Percentiles rank a stretch among this genome's conserved stretches.
Evolutionary conservation across 768 basidiomycete genomes (phyloP).

Genomic region (Pleurotus djamor): DNA sequence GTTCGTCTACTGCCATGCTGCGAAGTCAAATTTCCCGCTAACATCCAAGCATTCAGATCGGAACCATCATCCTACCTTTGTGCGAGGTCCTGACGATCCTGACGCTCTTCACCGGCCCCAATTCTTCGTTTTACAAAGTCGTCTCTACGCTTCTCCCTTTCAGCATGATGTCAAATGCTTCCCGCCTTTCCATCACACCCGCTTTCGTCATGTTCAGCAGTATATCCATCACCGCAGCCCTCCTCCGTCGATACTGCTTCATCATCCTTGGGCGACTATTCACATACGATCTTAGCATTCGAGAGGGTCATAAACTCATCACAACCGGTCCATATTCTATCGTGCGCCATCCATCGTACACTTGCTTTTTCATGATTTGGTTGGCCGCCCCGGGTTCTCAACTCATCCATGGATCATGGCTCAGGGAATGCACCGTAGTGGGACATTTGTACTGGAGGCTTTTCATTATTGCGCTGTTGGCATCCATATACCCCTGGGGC

Average conservation of each 20-base stretch:
- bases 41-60: no score
- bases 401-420: background rate
- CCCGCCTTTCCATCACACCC: no score
- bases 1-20: no score
- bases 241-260: constrained; percentile 22
- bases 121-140: no score
- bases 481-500: background rate
- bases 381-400: background rate
- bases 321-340: constrained; percentile 7
- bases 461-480: background rate
- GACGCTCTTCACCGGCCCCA: no score
- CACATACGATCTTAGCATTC: constrained; percentile 23
- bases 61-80: no score
- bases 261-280: constrained; percentile 20
- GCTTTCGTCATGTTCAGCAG: no score
- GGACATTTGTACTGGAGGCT: background rate
- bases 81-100: no score
- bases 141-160: no score
- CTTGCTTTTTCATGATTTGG: background rate
- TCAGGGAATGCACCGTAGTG: background rate
- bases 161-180: no score
- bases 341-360: background rate
- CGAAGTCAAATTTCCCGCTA: no score
- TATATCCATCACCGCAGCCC: constrained; percentile 9
- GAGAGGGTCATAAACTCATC: constrained; percentile 19